phyloP scores from a whole-genome alignment of 169 alveolate genomes.

The Cryptosporidium canis region DNA sequence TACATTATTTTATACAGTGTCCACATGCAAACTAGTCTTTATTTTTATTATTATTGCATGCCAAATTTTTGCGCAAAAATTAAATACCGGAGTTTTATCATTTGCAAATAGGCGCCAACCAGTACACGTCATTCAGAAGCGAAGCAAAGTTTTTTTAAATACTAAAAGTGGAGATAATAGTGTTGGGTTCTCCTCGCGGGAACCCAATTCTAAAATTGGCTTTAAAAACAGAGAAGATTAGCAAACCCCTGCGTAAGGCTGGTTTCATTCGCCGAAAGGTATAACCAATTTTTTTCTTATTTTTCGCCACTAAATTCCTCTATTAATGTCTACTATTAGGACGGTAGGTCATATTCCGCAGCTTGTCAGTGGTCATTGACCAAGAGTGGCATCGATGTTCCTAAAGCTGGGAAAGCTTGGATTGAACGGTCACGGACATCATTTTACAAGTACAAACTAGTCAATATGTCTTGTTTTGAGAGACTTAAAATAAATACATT shows the following conservation, averaged over 20 bases:
- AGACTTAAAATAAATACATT: background rate
- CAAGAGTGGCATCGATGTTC: too few species aligned
- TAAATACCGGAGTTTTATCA: background rate
- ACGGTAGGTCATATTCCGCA: too few species aligned
- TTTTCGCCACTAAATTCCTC: background rate
- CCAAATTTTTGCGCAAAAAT: background rate
- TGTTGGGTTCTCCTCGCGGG: constrained; percentile 63
- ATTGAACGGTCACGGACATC: too few species aligned
- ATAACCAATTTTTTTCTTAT: constrained; percentile 57
- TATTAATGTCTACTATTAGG: too few species aligned
- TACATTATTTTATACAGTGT: background rate
- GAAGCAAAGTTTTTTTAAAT: background rate
- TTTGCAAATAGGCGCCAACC: constrained; percentile 9
- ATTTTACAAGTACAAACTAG: too few species aligned
- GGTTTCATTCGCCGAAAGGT: constrained; percentile 75
- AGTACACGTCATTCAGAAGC: constrained; percentile 43
- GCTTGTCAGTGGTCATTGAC: too few species aligned
- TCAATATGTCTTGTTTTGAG: background rate
- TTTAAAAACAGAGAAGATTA: constrained; percentile 74
- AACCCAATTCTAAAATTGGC: constrained; percentile 72
- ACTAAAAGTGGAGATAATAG: background rate
- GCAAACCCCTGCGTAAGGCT: constrained; percentile 76
- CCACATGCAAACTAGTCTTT: background rate
- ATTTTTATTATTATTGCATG: background rate
- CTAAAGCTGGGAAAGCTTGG: too few species aligned